A percentile compares a stretch with the other conserved stretches of the same genome.
Evolutionary conservation across 2,329 filamentous ascomycete species (phyloP).

Genomic region (Cytospora mali): DNA sequence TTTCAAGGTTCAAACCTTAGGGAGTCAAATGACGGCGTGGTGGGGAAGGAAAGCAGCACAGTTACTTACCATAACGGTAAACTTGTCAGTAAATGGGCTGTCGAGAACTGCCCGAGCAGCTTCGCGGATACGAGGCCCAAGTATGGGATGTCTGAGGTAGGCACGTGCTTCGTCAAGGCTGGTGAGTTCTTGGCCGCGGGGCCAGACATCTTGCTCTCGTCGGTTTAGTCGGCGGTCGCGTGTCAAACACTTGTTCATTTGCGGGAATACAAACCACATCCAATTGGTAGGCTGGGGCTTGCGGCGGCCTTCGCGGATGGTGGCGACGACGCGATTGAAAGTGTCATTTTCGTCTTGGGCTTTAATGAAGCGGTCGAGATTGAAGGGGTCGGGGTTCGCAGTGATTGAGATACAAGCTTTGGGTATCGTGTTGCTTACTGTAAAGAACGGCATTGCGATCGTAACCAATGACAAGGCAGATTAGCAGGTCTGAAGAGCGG

Average conservation of each 20-base stretch:
- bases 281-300: constrained; percentile 19
- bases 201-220: not conserved
- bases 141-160: constrained; percentile 17
- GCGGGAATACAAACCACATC: constrained; percentile 24
- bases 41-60: not conserved
- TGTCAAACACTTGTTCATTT: constrained; percentile 23
- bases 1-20: not conserved
- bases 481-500: not conserved
- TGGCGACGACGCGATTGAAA: constrained; percentile 4
- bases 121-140: constrained; percentile 10
- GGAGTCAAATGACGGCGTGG: not conserved
- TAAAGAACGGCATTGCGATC: not conserved
- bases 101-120: constrained; percentile 6
- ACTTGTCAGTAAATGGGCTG: constrained; percentile 13
- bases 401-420: not conserved
- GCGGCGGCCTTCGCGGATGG: constrained; percentile 5
- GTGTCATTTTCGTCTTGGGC: constrained; percentile 7
- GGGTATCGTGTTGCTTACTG: not conserved
- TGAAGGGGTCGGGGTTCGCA: constrained; percentile 9
- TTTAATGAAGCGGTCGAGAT: constrained; percentile 17
- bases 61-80: constrained; percentile 11
- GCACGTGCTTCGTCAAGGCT: constrained; percentile 24
- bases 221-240: not conserved
- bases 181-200: not conserved
- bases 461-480: no score